These are phyloP conservation scores for Camelina neglecta DNA, from an alignment of 345 rosid genomes.

Conservation along the genomic window DNA sequence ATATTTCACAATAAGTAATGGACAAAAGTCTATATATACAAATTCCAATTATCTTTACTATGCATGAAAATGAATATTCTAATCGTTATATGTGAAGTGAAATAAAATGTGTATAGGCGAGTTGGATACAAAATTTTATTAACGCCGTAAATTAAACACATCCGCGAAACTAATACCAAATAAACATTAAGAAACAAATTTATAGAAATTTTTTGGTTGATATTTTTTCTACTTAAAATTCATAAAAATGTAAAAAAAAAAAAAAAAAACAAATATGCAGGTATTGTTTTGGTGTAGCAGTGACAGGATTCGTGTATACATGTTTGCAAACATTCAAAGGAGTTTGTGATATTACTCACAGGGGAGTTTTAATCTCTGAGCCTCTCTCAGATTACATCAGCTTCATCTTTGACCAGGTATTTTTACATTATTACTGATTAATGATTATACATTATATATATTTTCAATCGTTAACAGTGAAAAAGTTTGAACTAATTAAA, in stretches of 20 bases:
- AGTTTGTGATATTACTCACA: constrained; percentile 63
- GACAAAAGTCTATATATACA: background rate
- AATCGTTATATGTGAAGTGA: background rate
- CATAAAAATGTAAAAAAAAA: background rate
- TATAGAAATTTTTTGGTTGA: background rate
- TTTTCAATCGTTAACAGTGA: background rate
- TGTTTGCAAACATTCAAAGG: constrained; percentile 77
- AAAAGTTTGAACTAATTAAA: constrained; percentile 11
- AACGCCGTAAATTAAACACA: background rate
- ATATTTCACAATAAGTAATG: background rate
- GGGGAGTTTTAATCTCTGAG: constrained; percentile 70
- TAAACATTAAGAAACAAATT: no score
- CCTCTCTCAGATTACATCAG: constrained; percentile 62
- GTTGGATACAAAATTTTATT: background rate
- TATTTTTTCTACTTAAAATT: background rate
- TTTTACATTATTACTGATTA: background rate
- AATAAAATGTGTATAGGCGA: no score
- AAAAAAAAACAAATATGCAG: constrained; percentile 38
- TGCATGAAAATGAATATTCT: background rate
- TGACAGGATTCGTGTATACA: constrained; percentile 58
- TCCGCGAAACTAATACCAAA: background rate
- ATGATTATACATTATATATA: background rate
- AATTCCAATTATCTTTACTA: background rate
- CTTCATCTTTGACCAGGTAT: constrained; percentile 75
- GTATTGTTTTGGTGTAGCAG: constrained; percentile 64